Base-by-base conservation (phyloP, 352 stramenopile genomes). In the Phytophthora uliginosa region DNA sequence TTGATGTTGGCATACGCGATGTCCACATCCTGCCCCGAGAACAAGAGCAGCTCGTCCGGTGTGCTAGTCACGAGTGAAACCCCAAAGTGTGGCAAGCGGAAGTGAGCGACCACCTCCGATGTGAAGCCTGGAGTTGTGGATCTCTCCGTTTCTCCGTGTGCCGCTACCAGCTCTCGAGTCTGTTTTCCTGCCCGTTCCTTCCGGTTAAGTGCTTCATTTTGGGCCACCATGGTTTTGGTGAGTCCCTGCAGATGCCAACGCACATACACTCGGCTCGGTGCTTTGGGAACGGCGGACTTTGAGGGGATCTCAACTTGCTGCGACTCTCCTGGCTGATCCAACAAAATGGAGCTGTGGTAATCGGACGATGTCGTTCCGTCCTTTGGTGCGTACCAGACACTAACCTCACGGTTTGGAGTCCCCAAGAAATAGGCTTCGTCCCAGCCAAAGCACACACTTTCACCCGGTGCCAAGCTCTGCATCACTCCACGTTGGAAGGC, bases 231-330 rank as follows among this genome's bases (percentile, higher is more conserved):
- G 0, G 90, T 95, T 70, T 95, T 97, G 7, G 90, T 97, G 7
- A 94, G 69, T 0, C 87, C 88, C 45, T 97, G 83, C 2, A 97
- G 75, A 38, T 96, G 93, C 87, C 88, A 94, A 54, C 94, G 86
- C 9, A 97, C 70, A 50, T 89, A 95, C 13, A 95, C 73, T 13
- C 73, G 73, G 36, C 66, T 80, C 24, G 63, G 50, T 26, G 69
- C 69, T 31, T 76, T 75, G 9, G 73, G 73, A 24, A 77, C 36
- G 10, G 73, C 54, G 20, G 56, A 51, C 69, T 69, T 71, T 6
- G 76, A 86, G 4, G 86, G 85, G 4, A 95, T 71, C 18, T 93
- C 85, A 2, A 96, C 75, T 42, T 84, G 76, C 26, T 91, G 83
- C 2, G 85, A 81, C 47, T 94, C 85, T 15, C 81, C 82, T 2